phyloP scores from a whole-genome alignment of 2,329 filamentous ascomycete species.

The Botrytis sinoallii region DNA sequence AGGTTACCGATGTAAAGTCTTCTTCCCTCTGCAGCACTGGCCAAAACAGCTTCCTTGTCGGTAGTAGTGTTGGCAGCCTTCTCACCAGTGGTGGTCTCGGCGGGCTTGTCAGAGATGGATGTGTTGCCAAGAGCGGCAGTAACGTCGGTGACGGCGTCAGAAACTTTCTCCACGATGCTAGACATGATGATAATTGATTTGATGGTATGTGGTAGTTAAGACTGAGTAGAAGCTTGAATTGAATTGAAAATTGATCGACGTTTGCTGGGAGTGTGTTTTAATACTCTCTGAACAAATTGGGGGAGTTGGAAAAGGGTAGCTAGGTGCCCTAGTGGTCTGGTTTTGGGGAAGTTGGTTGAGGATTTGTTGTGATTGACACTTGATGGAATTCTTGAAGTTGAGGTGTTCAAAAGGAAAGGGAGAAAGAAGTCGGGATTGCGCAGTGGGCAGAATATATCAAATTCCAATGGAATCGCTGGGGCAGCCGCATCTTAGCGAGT shows the following conservation, averaged over 20 bases:
- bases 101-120: constrained; percentile 54
- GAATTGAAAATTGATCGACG: constrained; percentile 41
- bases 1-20: constrained; percentile 99
- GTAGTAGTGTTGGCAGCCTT: constrained; percentile 40
- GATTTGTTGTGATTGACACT: constrained; percentile 33
- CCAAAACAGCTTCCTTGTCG: constrained; percentile 86
- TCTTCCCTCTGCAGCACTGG: constrained; percentile 97
- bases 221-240: constrained; percentile 53
- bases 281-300: constrained; percentile 65
- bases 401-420: constrained; percentile 29
- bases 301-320: constrained; percentile 73
- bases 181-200: constrained; percentile 67
- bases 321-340: constrained; percentile 73
- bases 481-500: constrained; percentile 28
- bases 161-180: constrained; percentile 69
- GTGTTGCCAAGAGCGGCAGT: constrained; percentile 65
- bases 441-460: constrained; percentile 28
- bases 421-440: constrained; percentile 28
- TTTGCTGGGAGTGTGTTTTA: constrained; percentile 41
- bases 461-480: constrained; percentile 21
- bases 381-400: constrained; percentile 34
- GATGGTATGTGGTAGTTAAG: constrained; percentile 39
- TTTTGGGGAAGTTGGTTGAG: constrained; percentile 40
- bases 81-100: constrained; percentile 45
- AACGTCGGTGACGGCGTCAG: constrained; percentile 71